Base-by-base conservation (phyloP, 2,329 filamentous ascomycete species). In the Alternaria consortialis region DNA sequence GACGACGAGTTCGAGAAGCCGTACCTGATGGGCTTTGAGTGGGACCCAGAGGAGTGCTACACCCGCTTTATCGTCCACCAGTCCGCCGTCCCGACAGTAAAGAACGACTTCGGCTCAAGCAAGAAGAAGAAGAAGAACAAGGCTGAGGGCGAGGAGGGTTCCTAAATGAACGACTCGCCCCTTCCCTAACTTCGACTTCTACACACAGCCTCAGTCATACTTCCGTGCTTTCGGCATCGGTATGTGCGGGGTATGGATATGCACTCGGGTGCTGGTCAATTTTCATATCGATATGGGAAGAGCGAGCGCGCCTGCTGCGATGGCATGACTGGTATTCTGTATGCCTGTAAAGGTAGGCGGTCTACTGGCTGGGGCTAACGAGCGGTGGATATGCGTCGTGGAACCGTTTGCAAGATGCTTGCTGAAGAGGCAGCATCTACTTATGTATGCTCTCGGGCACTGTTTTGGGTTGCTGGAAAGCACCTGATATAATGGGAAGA, bases 1-100 rank as follows among this genome's bases (percentile, higher is more conserved):
- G 94, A 98, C 74, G 94, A 98, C 78, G 94, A 97, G 80, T 85
- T 98, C 63, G 91, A 94, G 57, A 85, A 87, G 68, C 92, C 94
- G 66, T 93, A 94, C 85, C 90, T 98, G 70, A 90, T 90, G 74
- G 94, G 94, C 69, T 97, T 98, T 83, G 93, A 97, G 85, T 97
- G 94, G 94, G 91, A 97, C 82, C 92, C 91, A 79, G 91, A 97
- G 71, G 92, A 97, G 81, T 93, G 89, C 77, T 97, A 93, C 89
- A 94, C 92, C 56, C 87, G 88, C 67, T 86, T 98, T 75, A 84
- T 96, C 73, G 93, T 97, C 65, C 93, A 95, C 81, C 91, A 94
- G 77, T 90, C 90, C 80, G 90, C 89, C 80, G 86, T 90, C 71
- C 69, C 70, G 39, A 69, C 69, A 12, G 69, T 68, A 6, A 51